Conservation (phyloP, 2,329 filamentous ascomycete genomes). For the Diaporthe caulivora region DNA sequence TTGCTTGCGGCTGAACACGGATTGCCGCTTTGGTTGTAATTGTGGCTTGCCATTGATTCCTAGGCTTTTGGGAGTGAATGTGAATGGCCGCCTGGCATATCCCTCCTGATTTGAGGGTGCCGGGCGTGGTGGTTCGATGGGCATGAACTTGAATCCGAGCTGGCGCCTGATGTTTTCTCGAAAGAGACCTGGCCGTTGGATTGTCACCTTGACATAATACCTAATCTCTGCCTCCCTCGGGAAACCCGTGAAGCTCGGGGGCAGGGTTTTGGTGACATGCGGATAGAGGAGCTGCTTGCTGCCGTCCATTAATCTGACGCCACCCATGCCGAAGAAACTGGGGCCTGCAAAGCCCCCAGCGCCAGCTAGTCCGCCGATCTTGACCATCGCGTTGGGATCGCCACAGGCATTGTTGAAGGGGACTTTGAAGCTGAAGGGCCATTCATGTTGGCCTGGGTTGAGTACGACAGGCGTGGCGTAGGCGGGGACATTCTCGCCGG, state of each 20-base stretch:
- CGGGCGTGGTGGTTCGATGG: slow-evolving; percentile 88
- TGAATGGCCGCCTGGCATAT: slow-evolving; percentile 81
- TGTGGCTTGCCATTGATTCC: slow-evolving; percentile 41
- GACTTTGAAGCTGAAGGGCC: slow-evolving; percentile 83
- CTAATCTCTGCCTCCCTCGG: slow-evolving; percentile 89
- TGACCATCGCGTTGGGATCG: slow-evolving; percentile 64
- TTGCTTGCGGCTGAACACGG: slow-evolving; percentile 43
- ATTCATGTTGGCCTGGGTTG: slow-evolving; percentile 78
- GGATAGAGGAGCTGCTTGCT: slow-evolving; percentile 70
- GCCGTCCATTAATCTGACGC: slow-evolving; percentile 73
- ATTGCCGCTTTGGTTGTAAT: slow-evolving; percentile 58
- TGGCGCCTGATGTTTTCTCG: slow-evolving; percentile 86
- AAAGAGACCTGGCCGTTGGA: slow-evolving; percentile 88
- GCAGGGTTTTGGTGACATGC: slow-evolving; percentile 88
- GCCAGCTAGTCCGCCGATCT: slow-evolving; percentile 65
- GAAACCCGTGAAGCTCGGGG: slow-evolving; percentile 89
- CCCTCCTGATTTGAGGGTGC: slow-evolving; percentile 78
- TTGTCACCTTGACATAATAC: slow-evolving; percentile 96
- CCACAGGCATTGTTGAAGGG: slow-evolving; percentile 81
- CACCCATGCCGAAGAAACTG: slow-evolving; percentile 62
- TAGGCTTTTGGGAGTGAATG: slow-evolving; percentile 61
- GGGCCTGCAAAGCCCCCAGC: slow-evolving; percentile 63
- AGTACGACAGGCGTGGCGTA: slow-evolving; percentile 63
- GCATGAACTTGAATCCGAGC: slow-evolving; percentile 84
- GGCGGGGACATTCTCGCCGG: slow-evolving; percentile 62